Conservation (phyloP, 2,329 filamentous ascomycete species). For the Macrophomina phaseolina region DNA sequence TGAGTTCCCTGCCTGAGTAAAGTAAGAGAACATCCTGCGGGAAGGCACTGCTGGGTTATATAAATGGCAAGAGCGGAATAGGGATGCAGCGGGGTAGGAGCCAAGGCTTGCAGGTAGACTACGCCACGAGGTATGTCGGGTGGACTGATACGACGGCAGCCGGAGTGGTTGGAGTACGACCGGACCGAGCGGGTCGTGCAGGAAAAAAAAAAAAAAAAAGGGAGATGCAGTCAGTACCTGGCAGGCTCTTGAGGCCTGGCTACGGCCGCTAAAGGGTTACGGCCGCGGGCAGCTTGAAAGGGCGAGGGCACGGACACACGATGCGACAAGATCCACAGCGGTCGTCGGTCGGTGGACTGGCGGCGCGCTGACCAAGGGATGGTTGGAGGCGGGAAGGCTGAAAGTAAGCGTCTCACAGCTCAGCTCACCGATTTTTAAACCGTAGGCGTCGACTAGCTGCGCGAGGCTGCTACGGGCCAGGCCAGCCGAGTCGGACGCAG, state of each 20-base stretch:
- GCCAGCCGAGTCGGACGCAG: neutral
- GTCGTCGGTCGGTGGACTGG: neutral
- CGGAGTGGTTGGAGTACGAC: neutral
- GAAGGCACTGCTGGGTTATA: neutral
- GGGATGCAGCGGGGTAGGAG: neutral
- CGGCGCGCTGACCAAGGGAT: neutral
- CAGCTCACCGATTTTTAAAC: neutral
- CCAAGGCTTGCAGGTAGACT: constrained; percentile 5
- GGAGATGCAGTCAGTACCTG: constrained; percentile 3
- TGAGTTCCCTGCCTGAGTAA: constrained; percentile 10
- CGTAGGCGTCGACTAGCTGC: neutral
- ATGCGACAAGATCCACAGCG: constrained; percentile 9
- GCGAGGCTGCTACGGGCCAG: neutral
- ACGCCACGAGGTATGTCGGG: constrained; percentile 8
- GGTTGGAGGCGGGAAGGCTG: constrained; percentile 9
- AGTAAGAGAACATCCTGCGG: constrained; percentile 23
- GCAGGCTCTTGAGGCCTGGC: neutral
- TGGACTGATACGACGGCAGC: neutral
- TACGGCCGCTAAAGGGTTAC: constrained; percentile 24
- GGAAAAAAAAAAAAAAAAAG: neutral
- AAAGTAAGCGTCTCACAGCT: neutral
- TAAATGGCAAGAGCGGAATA: neutral
- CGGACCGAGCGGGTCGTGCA: neutral
- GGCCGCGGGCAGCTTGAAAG: constrained; percentile 14
- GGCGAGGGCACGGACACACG: constrained; percentile 9